Conservation (phyloP, 1,284 basidiomycete genomes). For the Serendipita sp. region DNA sequence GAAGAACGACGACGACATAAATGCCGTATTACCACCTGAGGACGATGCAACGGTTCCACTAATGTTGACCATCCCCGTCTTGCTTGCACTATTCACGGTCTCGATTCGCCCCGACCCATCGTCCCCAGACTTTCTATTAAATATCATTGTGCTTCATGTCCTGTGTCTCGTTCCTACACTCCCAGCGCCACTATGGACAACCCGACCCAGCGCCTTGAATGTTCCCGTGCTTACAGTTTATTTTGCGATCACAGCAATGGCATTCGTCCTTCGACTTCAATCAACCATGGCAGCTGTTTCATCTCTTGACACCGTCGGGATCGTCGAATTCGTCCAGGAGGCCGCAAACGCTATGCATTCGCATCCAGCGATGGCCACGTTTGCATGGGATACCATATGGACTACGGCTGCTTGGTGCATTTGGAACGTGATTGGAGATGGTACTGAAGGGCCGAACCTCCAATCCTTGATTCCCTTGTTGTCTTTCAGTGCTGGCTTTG, state of each 20-base stretch:
- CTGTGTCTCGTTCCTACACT: slow-evolving; percentile 42
- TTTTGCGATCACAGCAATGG: background rate
- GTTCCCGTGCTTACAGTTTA: background rate
- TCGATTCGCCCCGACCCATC: slow-evolving; percentile 36
- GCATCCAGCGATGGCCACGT: slow-evolving; percentile 51
- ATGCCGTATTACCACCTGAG: background rate
- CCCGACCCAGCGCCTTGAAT: background rate
- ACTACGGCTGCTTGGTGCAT: slow-evolving; percentile 20
- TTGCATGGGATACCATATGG: slow-evolving; percentile 55
- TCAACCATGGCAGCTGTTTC: slow-evolving; percentile 27
- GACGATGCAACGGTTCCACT: slow-evolving; percentile 15
- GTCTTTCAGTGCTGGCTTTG: background rate
- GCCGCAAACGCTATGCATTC: slow-evolving; percentile 29
- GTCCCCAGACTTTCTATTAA: slow-evolving; percentile 37
- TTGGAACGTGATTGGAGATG: background rate
- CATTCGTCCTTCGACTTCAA: slow-evolving; percentile 14
- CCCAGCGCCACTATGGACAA: slow-evolving; percentile 12
- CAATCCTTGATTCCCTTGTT: background rate
- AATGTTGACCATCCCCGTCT: slow-evolving; percentile 31
- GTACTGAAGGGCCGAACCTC: background rate
- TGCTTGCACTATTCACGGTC: slow-evolving; percentile 36
- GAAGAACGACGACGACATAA: slow-evolving; percentile 9
- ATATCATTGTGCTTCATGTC: slow-evolving; percentile 50
- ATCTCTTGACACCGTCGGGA: background rate
- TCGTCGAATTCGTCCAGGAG: slow-evolving; percentile 2